These are phyloP conservation scores for Penicillium sp. DNA, from an alignment of 2,329 filamentous ascomycete genomes.

Conservation along the genomic window DNA sequence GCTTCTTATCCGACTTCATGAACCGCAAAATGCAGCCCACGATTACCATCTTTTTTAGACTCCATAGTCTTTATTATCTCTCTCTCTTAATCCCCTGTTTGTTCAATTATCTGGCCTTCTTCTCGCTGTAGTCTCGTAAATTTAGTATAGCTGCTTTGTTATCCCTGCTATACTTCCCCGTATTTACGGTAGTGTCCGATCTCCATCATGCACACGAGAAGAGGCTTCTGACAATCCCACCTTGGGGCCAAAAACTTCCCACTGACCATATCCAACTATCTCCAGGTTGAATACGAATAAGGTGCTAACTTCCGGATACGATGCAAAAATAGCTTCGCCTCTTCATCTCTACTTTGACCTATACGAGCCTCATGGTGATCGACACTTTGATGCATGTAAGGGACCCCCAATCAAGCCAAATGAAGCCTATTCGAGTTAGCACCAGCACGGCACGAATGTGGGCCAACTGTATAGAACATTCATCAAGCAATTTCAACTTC, in stretches of 20 bases:
- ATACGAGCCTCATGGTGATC: conserved; percentile 11
- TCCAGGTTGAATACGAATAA: neutral
- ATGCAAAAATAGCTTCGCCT: conserved; percentile 11
- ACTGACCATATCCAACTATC: neutral
- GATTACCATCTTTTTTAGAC: neutral
- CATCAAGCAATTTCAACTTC: neutral
- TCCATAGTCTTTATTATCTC: neutral
- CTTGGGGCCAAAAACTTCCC: conserved; percentile 13
- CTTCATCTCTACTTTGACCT: neutral
- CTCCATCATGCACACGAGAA: conserved; percentile 8
- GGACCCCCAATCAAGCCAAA: conserved; percentile 1
- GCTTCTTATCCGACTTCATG: neutral
- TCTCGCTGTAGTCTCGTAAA: neutral
- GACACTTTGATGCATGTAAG: conserved; percentile 2
- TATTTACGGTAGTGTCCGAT: neutral
- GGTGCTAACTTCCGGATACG: conserved; percentile 1
- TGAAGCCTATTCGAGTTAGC: conserved; percentile 14
- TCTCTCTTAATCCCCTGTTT: neutral
- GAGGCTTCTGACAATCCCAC: conserved; percentile 2
- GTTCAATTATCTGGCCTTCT: neutral
- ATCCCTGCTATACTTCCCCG: neutral
- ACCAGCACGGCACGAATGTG: no score
- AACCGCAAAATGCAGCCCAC: neutral
- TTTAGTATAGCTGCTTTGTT: neutral
- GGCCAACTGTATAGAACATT: neutral